phyloP scores from a whole-genome alignment of 208 protist species.

The Trypanosoma melophagium region DNA sequence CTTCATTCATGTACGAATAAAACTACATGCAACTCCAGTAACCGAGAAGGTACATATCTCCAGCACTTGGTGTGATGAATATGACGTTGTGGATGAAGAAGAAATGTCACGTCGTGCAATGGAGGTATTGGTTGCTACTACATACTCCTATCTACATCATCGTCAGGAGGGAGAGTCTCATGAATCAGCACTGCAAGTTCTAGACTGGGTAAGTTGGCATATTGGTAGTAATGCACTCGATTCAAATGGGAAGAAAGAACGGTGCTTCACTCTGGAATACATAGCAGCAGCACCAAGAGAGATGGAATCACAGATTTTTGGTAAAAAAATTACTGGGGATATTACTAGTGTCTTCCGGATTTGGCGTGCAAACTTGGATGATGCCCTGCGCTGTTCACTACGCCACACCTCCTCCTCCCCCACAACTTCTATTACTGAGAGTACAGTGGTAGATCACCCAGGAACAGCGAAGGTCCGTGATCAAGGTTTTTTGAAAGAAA shows the following conservation, averaged over 20 bases:
- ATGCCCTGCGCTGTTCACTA: background rate
- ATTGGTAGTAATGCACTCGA: background rate
- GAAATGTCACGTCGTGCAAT: conserved; percentile 19
- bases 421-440: background rate
- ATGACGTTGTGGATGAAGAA: conserved; percentile 17
- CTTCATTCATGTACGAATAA: conserved; percentile 24
- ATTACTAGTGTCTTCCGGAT: conserved; percentile 11
- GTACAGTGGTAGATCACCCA: background rate
- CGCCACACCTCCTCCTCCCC: background rate
- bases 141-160: conserved; percentile 3
- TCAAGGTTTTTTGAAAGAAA: background rate
- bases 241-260: background rate
- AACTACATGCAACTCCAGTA: background rate
- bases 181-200: background rate
- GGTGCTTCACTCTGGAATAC: conserved; percentile 27
- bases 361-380: conserved; percentile 21
- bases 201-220: conserved; percentile 27
- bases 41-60: background rate
- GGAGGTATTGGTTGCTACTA: conserved; percentile 16
- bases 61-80: background rate
- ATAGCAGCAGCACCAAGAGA: conserved; percentile 5
- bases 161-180: background rate
- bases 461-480: background rate
- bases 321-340: conserved; percentile 11
- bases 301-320: too few species aligned